A percentile compares a stretch with the other conserved stretches of the same genome.
Conservation (phyloP, 2,329 filamentous ascomycete genomes). For the Spiromastix sp. region DNA sequence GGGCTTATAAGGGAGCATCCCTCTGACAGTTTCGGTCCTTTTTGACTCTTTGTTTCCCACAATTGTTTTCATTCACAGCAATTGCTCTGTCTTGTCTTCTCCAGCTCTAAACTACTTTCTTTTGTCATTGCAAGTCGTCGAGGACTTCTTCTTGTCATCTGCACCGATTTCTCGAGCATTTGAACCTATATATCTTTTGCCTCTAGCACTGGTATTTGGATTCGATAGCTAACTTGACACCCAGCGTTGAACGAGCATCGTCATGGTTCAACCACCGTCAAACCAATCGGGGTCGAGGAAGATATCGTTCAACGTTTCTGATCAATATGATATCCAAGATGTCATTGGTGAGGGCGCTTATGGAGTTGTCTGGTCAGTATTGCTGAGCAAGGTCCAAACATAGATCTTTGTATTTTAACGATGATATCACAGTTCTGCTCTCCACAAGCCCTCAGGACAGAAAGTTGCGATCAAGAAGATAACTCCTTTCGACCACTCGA, state of each 20-base stretch:
- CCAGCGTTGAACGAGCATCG: conserved; percentile 2
- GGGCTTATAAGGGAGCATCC: too few species aligned
- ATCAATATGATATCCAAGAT: conserved; percentile 99
- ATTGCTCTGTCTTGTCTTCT: too few species aligned
- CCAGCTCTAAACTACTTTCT: too few species aligned
- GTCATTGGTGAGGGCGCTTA: conserved; percentile 98
- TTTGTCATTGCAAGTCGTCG: too few species aligned
- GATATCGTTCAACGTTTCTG: conserved; percentile 99
- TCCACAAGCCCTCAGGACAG: conserved; percentile 95
- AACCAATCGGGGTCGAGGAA: conserved; percentile 59
- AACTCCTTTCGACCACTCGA: conserved; percentile 96
- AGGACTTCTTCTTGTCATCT: too few species aligned
- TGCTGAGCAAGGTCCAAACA: too few species aligned
- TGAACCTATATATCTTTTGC: too few species aligned
- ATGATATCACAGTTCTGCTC: conserved; percentile 62
- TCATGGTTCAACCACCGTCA: conserved; percentile 35
- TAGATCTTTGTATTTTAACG: neutral
- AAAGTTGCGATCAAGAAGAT: conserved; percentile 99
- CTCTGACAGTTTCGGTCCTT: too few species aligned
- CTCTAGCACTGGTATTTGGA: too few species aligned
- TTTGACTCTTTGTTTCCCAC: too few species aligned
- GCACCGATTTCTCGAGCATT: too few species aligned
- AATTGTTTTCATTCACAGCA: too few species aligned
- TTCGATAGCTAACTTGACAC: conserved; percentile 5
- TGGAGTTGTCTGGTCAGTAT: conserved; percentile 85